phyloP scores from a whole-genome alignment of 805 yeast genomes.

The Spathaspora gorwiae region DNA sequence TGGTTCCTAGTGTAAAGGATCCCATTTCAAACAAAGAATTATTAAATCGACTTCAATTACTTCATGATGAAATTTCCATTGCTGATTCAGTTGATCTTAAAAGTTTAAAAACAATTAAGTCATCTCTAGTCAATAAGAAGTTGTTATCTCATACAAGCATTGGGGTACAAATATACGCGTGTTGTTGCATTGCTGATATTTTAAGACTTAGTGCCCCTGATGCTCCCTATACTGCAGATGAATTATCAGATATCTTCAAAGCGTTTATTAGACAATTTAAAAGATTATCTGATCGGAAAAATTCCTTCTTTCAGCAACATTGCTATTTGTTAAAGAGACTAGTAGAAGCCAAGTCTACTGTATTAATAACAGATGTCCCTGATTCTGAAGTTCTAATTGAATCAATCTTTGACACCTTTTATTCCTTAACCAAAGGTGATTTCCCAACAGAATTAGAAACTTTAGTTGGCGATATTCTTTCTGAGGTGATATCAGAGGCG shows the following conservation, averaged over 20 bases:
- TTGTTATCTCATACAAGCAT: slow-evolving; percentile 54
- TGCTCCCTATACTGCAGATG: slow-evolving; percentile 72
- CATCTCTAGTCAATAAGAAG: slow-evolving; percentile 54
- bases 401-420: slow-evolving; percentile 57
- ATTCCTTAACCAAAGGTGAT: slow-evolving; percentile 40
- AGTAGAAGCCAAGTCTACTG: slow-evolving; percentile 71
- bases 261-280: slow-evolving; percentile 62
- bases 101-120: slow-evolving; percentile 39
- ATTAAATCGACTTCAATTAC: slow-evolving; percentile 47
- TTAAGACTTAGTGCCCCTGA: slow-evolving; percentile 81
- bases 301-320: slow-evolving; percentile 59
- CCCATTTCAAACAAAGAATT: slow-evolving; percentile 63
- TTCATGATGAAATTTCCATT: slow-evolving; percentile 60
- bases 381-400: slow-evolving; percentile 53
- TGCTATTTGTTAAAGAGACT: slow-evolving; percentile 61
- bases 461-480: slow-evolving; percentile 63
- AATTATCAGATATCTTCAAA: slow-evolving; percentile 61
- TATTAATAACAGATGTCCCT: slow-evolving; percentile 71
- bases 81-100: slow-evolving; percentile 47
- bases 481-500: slow-evolving; percentile 70
- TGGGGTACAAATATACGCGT: slow-evolving; percentile 65
- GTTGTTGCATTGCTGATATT: slow-evolving; percentile 74
- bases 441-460: slow-evolving; percentile 55
- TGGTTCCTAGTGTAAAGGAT: slow-evolving; percentile 53
- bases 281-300: slow-evolving; percentile 48